Conservation (phyloP, 441 rosid species). For the Flueggea neowawraea region DNA sequence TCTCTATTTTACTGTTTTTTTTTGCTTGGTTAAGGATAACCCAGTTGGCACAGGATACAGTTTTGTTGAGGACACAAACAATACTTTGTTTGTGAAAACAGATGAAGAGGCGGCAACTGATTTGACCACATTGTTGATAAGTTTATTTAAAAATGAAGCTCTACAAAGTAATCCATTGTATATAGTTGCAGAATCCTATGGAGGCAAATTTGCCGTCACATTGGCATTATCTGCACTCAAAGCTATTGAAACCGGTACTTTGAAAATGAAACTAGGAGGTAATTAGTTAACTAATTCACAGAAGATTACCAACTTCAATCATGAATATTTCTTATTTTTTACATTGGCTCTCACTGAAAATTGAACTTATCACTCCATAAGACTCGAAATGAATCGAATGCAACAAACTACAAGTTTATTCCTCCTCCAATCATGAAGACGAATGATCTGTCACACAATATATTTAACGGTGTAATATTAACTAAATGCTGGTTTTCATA, state of each 20-base stretch:
- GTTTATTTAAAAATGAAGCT: conserved; percentile 33
- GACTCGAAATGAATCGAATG: too few relatives aligned
- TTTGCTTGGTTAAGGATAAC: conserved; percentile 44
- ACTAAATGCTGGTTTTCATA: not conserved
- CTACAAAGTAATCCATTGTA: conserved; percentile 64
- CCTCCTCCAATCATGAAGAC: too few relatives aligned
- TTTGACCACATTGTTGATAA: conserved; percentile 52
- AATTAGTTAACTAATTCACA: not conserved
- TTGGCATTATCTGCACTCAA: conserved; percentile 55
- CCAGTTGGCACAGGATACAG: conserved; percentile 96
- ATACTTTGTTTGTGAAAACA: conserved; percentile 46
- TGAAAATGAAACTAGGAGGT: conserved; percentile 80
- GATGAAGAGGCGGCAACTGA: conserved; percentile 79
- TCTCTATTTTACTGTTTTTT: not conserved
- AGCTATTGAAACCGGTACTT: conserved; percentile 54
- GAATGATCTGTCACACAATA: too few relatives aligned
- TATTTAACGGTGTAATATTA: not conserved
- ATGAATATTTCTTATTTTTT: too few relatives aligned
- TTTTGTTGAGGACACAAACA: conserved; percentile 53
- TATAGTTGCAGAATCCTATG: conserved; percentile 87
- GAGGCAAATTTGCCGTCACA: conserved; percentile 81
- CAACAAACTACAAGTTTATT: too few relatives aligned
- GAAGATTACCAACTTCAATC: too few relatives aligned
- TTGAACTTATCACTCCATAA: too few relatives aligned
- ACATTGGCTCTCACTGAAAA: too few relatives aligned